A percentile compares a stretch with the other conserved stretches of the same genome.
Conservation (phyloP, 2,329 filamentous ascomycete genomes). For the Fusarium anguioides region DNA sequence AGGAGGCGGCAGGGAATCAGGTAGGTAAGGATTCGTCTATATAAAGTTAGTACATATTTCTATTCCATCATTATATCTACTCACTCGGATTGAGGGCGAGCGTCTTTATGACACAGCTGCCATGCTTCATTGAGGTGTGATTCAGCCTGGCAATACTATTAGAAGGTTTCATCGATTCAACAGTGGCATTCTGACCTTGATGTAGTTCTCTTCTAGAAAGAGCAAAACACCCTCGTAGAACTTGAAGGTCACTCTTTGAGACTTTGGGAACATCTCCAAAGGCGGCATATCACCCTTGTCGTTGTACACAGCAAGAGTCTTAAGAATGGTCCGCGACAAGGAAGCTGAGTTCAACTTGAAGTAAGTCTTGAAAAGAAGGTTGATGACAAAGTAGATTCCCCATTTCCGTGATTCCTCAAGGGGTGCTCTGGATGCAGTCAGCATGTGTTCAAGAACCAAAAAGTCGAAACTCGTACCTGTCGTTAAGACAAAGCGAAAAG, state of each 20-base stretch:
- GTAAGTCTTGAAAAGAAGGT: conserved; percentile 97
- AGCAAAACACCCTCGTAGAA: conserved; percentile 95
- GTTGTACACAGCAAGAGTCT: conserved; percentile 79
- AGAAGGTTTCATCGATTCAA: neutral
- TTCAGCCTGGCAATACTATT: conserved; percentile 70
- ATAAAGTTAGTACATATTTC: conserved; percentile 9
- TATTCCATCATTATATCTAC: conserved; percentile 40
- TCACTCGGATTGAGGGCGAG: conserved; percentile 83
- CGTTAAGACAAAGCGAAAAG: conserved; percentile 88
- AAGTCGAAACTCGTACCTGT: conserved; percentile 69
- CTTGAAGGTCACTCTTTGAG: conserved; percentile 94
- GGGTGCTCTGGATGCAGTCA: conserved; percentile 64
- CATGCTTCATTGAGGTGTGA: conserved; percentile 83
- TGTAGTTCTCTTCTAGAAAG: conserved; percentile 95
- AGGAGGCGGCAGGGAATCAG: conserved; percentile 93
- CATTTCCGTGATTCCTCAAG: conserved; percentile 94
- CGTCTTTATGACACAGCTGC: conserved; percentile 79
- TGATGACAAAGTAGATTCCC: conserved; percentile 95
- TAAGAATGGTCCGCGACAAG: conserved; percentile 90
- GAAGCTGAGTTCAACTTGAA: conserved; percentile 93
- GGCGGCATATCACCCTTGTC: conserved; percentile 81
- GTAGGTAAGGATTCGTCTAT: conserved; percentile 89
- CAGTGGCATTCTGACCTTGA: conserved; percentile 63
- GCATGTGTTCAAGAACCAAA: neutral
- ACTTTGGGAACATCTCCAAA: conserved; percentile 82